Conservation (phyloP, 106 monocot genomes). For the Dendrobium huoshanense region DNA sequence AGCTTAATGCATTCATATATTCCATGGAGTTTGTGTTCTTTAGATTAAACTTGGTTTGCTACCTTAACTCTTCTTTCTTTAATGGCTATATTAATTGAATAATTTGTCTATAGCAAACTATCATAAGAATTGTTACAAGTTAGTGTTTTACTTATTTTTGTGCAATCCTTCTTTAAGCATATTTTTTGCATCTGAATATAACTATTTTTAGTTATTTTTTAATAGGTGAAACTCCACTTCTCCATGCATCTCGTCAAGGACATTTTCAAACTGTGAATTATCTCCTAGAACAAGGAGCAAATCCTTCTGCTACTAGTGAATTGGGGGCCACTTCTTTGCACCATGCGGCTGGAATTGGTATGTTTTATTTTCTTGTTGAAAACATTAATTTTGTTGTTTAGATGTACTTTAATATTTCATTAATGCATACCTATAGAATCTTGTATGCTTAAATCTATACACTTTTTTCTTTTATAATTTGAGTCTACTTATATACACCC, state of each 20-base stretch:
- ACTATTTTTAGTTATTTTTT: slow-evolving; percentile 13
- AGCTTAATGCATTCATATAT: neutral
- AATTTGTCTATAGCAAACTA: neutral
- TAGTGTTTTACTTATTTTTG: neutral
- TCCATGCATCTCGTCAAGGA: slow-evolving; percentile 83
- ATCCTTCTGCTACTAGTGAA: slow-evolving; percentile 65
- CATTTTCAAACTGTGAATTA: slow-evolving; percentile 61
- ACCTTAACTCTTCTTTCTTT: neutral
- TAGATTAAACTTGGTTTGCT: neutral
- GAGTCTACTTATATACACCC: too few relatives aligned
- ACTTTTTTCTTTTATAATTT: neutral
- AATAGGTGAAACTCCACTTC: slow-evolving; percentile 89
- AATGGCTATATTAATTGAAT: neutral
- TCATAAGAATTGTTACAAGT: neutral
- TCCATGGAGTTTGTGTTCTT: neutral
- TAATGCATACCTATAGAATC: neutral
- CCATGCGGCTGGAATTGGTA: slow-evolving; percentile 94
- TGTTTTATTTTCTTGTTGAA: neutral
- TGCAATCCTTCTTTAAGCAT: neutral
- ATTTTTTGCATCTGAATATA: neutral
- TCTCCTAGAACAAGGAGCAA: slow-evolving; percentile 72
- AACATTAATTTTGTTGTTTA: neutral
- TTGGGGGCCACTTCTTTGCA: slow-evolving; percentile 80
- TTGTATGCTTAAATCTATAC: neutral
- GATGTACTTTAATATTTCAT: neutral